Percentiles rank a stretch among this genome's conserved stretches.
phyloP scores from a whole-genome alignment of 2,329 filamentous ascomycete genomes.

The Elsinoe perseae region DNA sequence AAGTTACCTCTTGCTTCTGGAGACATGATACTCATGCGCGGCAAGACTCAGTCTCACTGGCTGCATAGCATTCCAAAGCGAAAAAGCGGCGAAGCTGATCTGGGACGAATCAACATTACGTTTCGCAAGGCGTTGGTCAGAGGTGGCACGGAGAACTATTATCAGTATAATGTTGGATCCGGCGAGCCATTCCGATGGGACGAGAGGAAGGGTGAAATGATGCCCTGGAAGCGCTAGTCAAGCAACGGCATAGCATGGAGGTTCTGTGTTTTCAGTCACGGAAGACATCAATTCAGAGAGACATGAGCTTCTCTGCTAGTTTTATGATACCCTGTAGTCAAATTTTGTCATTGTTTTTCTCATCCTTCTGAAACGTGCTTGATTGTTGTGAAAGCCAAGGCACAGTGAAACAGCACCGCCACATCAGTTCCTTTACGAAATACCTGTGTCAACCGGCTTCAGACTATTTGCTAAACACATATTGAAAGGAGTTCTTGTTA shows the following conservation, averaged over 20 bases:
- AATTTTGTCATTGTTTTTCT: neutral
- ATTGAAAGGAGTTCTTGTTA: too few species aligned
- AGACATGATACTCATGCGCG: slow-evolving; percentile 74
- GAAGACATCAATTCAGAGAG: neutral
- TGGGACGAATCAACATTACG: slow-evolving; percentile 66
- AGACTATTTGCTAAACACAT: neutral
- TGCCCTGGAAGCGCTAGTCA: slow-evolving; percentile 25
- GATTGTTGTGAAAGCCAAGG: neutral
- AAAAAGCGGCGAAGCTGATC: slow-evolving; percentile 53
- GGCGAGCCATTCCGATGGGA: slow-evolving; percentile 65
- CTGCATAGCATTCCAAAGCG: slow-evolving; percentile 71
- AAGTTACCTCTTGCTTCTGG: slow-evolving; percentile 55
- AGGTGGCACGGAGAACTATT: slow-evolving; percentile 73
- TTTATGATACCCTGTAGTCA: neutral
- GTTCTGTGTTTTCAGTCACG: neutral
- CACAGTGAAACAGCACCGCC: neutral
- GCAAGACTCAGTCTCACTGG: slow-evolving; percentile 67
- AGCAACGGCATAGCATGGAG: neutral
- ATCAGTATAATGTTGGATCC: slow-evolving; percentile 70
- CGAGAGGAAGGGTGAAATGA: slow-evolving; percentile 45
- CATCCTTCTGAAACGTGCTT: neutral
- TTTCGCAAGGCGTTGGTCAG: slow-evolving; percentile 64
- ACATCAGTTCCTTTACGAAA: neutral
- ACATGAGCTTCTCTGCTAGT: neutral
- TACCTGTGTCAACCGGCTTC: too few species aligned